These are phyloP conservation scores for Trichoderma oligosporum DNA, from an alignment of 2,329 filamentous ascomycete species.

Conservation along the genomic window DNA sequence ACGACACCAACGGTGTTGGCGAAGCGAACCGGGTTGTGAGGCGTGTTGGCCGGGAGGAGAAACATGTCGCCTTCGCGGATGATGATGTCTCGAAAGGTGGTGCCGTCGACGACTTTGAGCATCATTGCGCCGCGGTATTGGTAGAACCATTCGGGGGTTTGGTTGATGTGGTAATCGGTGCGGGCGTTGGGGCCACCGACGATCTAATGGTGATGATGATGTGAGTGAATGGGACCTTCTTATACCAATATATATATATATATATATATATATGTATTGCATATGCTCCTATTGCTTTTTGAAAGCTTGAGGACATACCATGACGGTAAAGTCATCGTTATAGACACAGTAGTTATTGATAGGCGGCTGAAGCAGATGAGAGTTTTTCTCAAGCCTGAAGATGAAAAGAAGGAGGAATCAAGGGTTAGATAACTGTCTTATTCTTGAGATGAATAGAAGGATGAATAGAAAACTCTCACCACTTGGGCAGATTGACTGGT, in stretches of 20 bases:
- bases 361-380: constrained; percentile 86
- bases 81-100: constrained; percentile 74
- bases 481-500: constrained; percentile 56
- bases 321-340: constrained; percentile 76
- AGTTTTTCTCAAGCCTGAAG: constrained; percentile 80
- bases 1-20: constrained; percentile 92
- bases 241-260: too few relatives aligned
- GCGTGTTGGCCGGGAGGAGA: constrained; percentile 86
- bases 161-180: constrained; percentile 98
- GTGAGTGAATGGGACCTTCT: too few relatives aligned
- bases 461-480: constrained; percentile 41
- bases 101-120: constrained; percentile 78
- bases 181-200: constrained; percentile 94
- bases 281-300: too few relatives aligned
- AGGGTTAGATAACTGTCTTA: background rate
- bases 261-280: too few relatives aligned
- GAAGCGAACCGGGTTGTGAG: constrained; percentile 93
- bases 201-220: constrained; percentile 50
- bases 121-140: constrained; percentile 92
- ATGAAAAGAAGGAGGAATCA: background rate
- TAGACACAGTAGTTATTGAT: constrained; percentile 98
- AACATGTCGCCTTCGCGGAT: constrained; percentile 95
- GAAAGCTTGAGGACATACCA: constrained; percentile 47
- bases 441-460: background rate
- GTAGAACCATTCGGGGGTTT: constrained; percentile 97